phyloP scores from a whole-genome alignment of 1,139 yeast genomes.

The Pichia inconspicua region DNA sequence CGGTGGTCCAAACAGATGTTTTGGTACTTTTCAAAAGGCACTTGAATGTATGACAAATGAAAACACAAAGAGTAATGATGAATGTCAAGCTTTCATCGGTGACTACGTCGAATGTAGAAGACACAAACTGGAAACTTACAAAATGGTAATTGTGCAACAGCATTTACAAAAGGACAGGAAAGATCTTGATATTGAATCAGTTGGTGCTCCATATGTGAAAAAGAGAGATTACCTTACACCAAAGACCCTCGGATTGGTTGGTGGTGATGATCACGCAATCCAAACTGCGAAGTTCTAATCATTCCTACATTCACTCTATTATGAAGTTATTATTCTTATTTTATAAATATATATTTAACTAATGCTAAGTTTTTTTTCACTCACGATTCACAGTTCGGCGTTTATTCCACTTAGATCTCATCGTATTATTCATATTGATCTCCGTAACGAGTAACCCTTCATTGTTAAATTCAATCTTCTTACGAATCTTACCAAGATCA shows the following conservation, averaged over 20 bases:
- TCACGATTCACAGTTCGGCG: constrained; percentile 6
- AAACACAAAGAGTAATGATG: constrained; percentile 23
- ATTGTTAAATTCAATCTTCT: constrained; percentile 19
- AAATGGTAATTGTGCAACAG: constrained; percentile 26
- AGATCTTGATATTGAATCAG: constrained; percentile 21
- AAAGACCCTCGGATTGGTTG: constrained; percentile 29
- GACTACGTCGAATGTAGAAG: constrained; percentile 31
- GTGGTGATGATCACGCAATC: constrained; percentile 28
- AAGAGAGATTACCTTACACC: constrained; percentile 30
- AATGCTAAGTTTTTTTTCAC: not conserved
- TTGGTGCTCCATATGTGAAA: constrained; percentile 31
- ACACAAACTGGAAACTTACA: constrained; percentile 28
- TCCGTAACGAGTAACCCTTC: constrained; percentile 19
- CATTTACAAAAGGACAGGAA: constrained; percentile 23
- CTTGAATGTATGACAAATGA: constrained; percentile 30
- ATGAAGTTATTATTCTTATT: not conserved
- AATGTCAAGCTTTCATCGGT: constrained; percentile 25
- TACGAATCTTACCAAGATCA: constrained; percentile 20
- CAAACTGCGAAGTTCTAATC: constrained; percentile 18
- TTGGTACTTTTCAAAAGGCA: constrained; percentile 30
- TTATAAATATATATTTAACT: constrained; percentile 1
- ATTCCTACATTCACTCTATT: not conserved
- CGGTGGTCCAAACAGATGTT: constrained; percentile 31
- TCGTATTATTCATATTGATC: constrained; percentile 12
- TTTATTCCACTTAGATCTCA: constrained; percentile 7